Conservation (phyloP, 768 basidiomycete genomes). For the Russula lepida region DNA sequence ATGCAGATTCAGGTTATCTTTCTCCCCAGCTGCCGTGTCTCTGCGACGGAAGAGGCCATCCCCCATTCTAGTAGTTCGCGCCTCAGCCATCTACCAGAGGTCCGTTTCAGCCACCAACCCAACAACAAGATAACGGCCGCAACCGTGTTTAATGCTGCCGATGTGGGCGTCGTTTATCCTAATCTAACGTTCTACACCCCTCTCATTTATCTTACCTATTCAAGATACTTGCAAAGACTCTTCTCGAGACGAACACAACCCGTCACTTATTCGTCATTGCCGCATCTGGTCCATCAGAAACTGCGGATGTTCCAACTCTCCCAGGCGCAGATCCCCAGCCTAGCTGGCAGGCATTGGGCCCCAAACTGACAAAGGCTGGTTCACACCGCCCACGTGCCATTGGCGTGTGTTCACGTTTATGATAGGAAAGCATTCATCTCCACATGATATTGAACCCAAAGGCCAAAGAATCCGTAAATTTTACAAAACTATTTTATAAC, state of each 20-base stretch:
- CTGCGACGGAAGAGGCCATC: constrained; percentile 14
- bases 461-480: constrained; percentile 2
- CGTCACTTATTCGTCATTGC: constrained; percentile 21
- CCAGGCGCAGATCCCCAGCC: constrained; percentile 10
- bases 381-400: constrained; percentile 5
- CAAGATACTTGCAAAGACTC: constrained; percentile 12
- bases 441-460: constrained; percentile 22
- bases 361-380: constrained; percentile 16
- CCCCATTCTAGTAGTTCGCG: constrained; percentile 12
- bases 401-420: constrained; percentile 7
- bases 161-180: constrained; percentile 12
- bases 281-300: constrained; percentile 17
- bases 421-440: constrained; percentile 20
- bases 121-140: constrained; percentile 19
- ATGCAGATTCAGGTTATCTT: constrained; percentile 20
- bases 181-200: not conserved
- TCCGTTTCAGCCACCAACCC: constrained; percentile 16
- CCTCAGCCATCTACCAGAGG: constrained; percentile 18
- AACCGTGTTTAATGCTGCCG: constrained; percentile 14
- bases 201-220: constrained; percentile 3
- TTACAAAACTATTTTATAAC: constrained; percentile 15
- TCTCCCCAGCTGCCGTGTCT: constrained; percentile 14
- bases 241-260: constrained; percentile 14
- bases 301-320: constrained; percentile 4
- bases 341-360: constrained; percentile 9